phyloP scores from a whole-genome alignment of 2,329 filamentous ascomycete species.

The Fusarium lyarnte region DNA sequence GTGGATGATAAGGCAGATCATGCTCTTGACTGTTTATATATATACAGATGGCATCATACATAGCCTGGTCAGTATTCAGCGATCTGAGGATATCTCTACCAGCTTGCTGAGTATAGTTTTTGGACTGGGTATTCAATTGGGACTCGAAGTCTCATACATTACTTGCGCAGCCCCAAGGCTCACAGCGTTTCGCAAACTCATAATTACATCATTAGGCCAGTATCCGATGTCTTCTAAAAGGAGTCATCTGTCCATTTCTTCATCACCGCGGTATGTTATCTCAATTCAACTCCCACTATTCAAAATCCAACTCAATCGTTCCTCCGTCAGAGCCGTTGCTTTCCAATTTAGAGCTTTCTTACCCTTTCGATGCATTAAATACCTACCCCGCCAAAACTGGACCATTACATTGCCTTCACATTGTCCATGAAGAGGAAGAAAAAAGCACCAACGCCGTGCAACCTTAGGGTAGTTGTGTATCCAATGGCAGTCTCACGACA shows the following conservation, averaged over 20 bases:
- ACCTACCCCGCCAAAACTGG: background rate
- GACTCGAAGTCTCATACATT: background rate
- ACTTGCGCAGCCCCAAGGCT: background rate
- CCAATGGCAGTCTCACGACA: conserved; percentile 5
- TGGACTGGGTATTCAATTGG: background rate
- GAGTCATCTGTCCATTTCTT: background rate
- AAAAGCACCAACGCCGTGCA: background rate
- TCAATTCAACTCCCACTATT: background rate
- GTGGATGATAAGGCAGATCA: background rate
- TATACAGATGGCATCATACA: background rate
- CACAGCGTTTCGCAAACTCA: background rate
- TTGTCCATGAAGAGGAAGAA: background rate
- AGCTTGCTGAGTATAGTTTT: background rate
- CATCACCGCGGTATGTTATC: background rate
- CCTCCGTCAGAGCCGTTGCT: background rate
- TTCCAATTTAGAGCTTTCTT: background rate
- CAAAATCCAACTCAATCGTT: background rate
- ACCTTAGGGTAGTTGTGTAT: conserved; percentile 4
- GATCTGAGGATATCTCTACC: background rate
- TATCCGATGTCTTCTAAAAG: background rate
- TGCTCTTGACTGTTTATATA: background rate
- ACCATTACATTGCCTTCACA: no score
- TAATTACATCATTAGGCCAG: background rate
- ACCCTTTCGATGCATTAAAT: no score
- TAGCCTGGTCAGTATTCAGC: no score